A percentile compares a stretch with the other conserved stretches of the same genome.
These are phyloP conservation scores for Diutina sp. DNA, from an alignment of 1,139 yeast species.

Conservation along the genomic window DNA sequence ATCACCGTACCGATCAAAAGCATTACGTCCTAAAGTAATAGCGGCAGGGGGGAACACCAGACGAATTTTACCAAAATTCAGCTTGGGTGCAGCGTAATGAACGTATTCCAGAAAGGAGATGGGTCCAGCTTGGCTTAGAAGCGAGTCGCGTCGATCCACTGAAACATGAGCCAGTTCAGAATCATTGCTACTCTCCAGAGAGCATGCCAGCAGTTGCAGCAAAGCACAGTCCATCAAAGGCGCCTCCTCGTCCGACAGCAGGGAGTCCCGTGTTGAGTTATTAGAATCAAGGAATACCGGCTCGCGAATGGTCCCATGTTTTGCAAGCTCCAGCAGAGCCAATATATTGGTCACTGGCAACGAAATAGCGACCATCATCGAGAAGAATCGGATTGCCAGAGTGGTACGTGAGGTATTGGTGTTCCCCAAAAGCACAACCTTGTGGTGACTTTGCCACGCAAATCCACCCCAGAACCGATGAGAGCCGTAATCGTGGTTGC, in stretches of 20 bases:
- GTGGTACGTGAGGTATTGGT: constrained; percentile 32
- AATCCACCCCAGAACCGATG: constrained; percentile 58
- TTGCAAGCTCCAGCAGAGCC: constrained; percentile 29
- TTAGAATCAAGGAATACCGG: neutral
- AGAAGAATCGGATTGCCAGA: constrained; percentile 47
- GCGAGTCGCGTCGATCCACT: neutral
- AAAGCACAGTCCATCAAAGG: neutral
- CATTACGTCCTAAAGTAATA: constrained; percentile 62
- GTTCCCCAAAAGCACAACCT: constrained; percentile 44
- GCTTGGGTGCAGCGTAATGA: constrained; percentile 63
- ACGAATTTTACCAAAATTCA: constrained; percentile 50
- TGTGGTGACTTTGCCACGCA: constrained; percentile 69
- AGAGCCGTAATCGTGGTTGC: constrained; percentile 41
- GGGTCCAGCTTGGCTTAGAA: neutral
- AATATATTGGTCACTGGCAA: constrained; percentile 54
- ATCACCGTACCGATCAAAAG: constrained; percentile 54
- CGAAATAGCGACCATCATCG: constrained; percentile 43
- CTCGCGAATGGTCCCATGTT: constrained; percentile 5
- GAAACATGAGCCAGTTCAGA: neutral
- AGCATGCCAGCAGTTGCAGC: neutral
- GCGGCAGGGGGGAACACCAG: constrained; percentile 69
- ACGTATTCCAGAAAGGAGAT: constrained; percentile 55
- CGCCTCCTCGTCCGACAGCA: neutral
- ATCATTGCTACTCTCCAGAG: neutral
- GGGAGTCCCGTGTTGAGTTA: neutral